Evolutionary conservation across 2,329 filamentous ascomycete genomes (phyloP).

Genomic region (Orbilia oligospora): DNA sequence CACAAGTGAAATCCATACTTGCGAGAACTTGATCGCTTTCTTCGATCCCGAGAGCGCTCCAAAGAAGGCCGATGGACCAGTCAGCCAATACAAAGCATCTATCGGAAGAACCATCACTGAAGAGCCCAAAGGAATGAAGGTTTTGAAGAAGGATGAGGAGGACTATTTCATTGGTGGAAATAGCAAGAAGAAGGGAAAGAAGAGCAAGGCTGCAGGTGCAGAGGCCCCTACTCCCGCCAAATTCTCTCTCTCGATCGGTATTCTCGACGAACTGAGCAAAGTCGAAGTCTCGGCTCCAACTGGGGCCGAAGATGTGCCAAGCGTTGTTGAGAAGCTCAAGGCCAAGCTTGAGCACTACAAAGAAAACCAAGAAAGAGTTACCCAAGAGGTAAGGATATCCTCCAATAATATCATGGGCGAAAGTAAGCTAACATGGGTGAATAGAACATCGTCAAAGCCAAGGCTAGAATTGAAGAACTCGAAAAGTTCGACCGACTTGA

Average conservation of each 20-base stretch:
- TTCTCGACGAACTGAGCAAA: slow-evolving; percentile 90
- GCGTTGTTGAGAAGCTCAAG: slow-evolving; percentile 87
- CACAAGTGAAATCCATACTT: slow-evolving; percentile 90
- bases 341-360: slow-evolving; percentile 94
- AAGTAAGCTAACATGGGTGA: slow-evolving; percentile 64
- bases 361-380: slow-evolving; percentile 83
- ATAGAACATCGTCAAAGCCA: slow-evolving; percentile 95
- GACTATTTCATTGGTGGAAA: slow-evolving; percentile 82
- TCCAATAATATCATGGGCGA: background rate
- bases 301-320: slow-evolving; percentile 84
- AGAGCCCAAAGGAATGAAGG: slow-evolving; percentile 85
- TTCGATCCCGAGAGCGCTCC: slow-evolving; percentile 79
- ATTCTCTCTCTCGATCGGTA: slow-evolving; percentile 89
- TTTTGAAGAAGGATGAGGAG: slow-evolving; percentile 90
- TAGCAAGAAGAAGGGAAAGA: slow-evolving; percentile 81
- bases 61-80: slow-evolving; percentile 73
- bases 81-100: slow-evolving; percentile 81
- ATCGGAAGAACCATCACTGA: slow-evolving; percentile 86
- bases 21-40: slow-evolving; percentile 88
- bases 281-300: slow-evolving; percentile 90
- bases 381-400: slow-evolving; percentile 72
- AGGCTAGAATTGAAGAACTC: slow-evolving; percentile 92
- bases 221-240: slow-evolving; percentile 71
- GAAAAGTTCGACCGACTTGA: slow-evolving; percentile 74
- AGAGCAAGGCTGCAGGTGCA: slow-evolving; percentile 67